Evolutionary conservation across 208 protist species (phyloP), one percentile per base, ranked within the genome.

Genomic region (Zelonia costaricensis): DNA sequence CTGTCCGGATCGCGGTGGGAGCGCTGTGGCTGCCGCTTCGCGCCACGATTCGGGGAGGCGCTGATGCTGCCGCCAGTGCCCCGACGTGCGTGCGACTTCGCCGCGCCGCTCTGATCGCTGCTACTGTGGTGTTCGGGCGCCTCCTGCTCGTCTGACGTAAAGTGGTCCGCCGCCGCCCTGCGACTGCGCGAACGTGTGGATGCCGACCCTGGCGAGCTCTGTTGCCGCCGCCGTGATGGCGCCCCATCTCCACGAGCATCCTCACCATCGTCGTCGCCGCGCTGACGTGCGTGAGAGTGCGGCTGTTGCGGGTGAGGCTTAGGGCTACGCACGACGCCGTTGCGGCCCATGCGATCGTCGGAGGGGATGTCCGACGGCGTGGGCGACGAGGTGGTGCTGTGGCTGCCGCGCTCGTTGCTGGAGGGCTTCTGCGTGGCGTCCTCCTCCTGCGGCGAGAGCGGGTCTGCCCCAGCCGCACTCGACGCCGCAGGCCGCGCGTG

Each of bases 371-470:
- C n/a, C 25, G 18, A 38, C 13, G 44, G 6, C 8, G 27, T 13
- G 6, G 10, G 42, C 4, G 66, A 65, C 2, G 44, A 28, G 2
- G 66, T 64, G 16, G 66, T 39, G 51, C 66, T 72, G 51, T 45
- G 31, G 15, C 35, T 45, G 58, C 43, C 55, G 5, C 51, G 35
- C 13, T 64, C 57, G 2, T 46, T 15, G 39, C 58, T 72, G 4
- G 48, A 6, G 28, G 66, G 66, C 51, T 72, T 72, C 35, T 72
- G 66, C 28, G 66, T 72, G 49, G 31, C 47, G 6, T 72, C 66
- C 8, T 72, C 66, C 33, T 71, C 64, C 18, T 60, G 51, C 35
- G 51, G 66, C 2, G 66, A 72, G 25, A 0, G 55, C 27, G 40
- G 28, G 4, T 57, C 52, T 43, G 12, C 18, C 23, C 23, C 33